Base-by-base conservation (phyloP, 768 basidiomycete species). In the Leccinum rimulosum region DNA sequence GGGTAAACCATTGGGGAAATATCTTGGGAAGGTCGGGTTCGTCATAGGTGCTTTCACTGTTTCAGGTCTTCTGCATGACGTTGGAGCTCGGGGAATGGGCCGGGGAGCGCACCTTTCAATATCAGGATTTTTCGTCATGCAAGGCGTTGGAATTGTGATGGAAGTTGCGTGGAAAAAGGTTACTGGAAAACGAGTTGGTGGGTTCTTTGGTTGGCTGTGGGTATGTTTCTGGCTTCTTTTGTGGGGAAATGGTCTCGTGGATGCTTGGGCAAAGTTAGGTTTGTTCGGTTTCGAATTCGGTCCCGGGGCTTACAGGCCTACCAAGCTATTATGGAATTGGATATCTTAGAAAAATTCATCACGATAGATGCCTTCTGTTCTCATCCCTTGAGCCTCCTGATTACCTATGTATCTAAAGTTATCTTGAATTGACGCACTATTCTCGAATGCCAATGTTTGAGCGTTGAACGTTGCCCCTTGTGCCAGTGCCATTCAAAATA, bases 11-110 rank as follows among this genome's bases (percentile, higher is more conserved):
- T 54, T 82, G 28, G 67, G 68, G 28, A 65, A 64, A 54, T 60
- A 82, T 6, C 64, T 82, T 28, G 86, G 88, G 27, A 78, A 79
- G 19, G 56, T 66, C 3, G 84, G 83, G 6, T 71, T 68, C 6
- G 72, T 88, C 8, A 57, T 89, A 4, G 86, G 85, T 7, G 81
- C 80, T 5, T 90, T 90, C 66, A 54, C 80, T 3, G 59, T 82
- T 6, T 90, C 88, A 0, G 86, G 79, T 4, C n/a, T 83, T 7
- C 65, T 89, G 6, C 89, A 91, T 57, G 78, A 84, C 61, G 38
- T 81, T 15, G 85, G 82, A 12, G 57, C 83, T 54, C 87, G 81
- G 77, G 83, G 83, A 6, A 80, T 87, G 81, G 81, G 79, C 1
- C 74, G 75, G 4, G 85, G 84, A 17, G 71, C 75, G 11, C 31